Base-by-base conservation (phyloP, 2,329 filamentous ascomycete genomes). In the Hymenoscyphus occultus region DNA sequence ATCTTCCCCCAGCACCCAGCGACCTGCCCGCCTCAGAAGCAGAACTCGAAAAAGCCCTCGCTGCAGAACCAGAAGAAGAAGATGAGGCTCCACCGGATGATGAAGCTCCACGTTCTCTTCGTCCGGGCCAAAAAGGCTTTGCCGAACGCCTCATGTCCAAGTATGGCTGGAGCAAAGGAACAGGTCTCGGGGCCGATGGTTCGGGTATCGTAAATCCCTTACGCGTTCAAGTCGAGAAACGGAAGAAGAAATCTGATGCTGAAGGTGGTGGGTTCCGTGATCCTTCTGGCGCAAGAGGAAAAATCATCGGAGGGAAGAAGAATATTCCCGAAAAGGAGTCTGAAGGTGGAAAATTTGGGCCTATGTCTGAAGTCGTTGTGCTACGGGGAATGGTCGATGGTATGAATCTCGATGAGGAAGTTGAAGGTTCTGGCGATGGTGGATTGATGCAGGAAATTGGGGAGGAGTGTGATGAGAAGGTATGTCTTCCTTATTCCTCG, bases 391-490 rank as follows among this genome's bases (percentile, higher is more conserved):
- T 98, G 91, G 84, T 98, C 1, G 88, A 95, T 67, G 91, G 90
- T 5, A 88, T 98, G 82, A 81, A 97, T 74, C 79, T 97, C 56
- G 85, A 89, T 64, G 83, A 82, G n/a, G 94, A 97, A 76, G 86
- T 97, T 59, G 85, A 88, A 65, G 79, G 82, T 13, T 78, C 80
- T 19, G 83, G 86, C 40, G 83, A 83, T 62, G 82, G 81, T 13
- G 86, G 86, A 0, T 80, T 99, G 60, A 89, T 94, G 71, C 94
- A 98, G 79, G 93, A 97, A 76, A 97, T 99, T 77, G 95, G 95
- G 6, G 92, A 97, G 74, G 92, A 96, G 75, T 97, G 96, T 77
- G 89, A 88, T 60, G 87, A 92, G 69, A 93, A 93, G 83, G 86
- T 89, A 74, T 70, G 74, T 69, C n/a, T 3, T 7, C 12, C 32